Conservation (phyloP, 345 rosid species). For the Raphanus raphanistrum region DNA sequence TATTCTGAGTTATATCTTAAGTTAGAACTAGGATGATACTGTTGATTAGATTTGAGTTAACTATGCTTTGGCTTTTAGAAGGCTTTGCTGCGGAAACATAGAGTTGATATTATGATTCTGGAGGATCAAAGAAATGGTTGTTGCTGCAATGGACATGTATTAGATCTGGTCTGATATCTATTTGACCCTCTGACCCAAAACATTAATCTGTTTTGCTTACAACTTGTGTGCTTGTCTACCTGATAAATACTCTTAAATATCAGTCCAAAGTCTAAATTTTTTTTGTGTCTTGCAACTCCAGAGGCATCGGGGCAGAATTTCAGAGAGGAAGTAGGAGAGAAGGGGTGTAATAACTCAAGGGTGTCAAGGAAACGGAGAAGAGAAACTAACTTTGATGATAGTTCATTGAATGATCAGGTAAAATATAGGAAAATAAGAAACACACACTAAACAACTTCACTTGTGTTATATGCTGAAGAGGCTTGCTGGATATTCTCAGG, state of each 20-base stretch:
- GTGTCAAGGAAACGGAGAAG: conserved; percentile 29
- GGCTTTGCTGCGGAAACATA: conserved; percentile 15
- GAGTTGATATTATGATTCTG: conserved; percentile 11
- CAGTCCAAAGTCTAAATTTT: conserved; percentile 4
- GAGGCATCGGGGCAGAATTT: conserved; percentile 84
- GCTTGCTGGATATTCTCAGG: conserved; percentile 33
- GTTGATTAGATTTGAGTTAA: neutral
- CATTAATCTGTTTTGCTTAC: neutral
- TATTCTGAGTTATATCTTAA: too few species aligned
- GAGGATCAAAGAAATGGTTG: conserved; percentile 11
- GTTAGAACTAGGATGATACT: neutral
- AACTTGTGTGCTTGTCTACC: neutral
- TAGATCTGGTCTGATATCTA: conserved; percentile 23
- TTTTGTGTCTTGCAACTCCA: conserved; percentile 32
- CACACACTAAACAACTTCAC: neutral
- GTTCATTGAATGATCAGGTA: conserved; percentile 40
- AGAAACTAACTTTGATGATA: conserved; percentile 23
- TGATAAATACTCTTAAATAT: neutral
- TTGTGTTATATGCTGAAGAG: conserved; percentile 11
- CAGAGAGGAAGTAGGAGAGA: conserved; percentile 43
- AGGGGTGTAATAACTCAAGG: conserved; percentile 24
- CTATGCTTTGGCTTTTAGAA: conserved; percentile 20
- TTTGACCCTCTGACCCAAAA: neutral
- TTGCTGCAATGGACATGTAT: conserved; percentile 7
- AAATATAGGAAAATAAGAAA: neutral